phyloP scores from a whole-genome alignment of 2,329 filamentous ascomycete species.

The Pseudogymnoascus verrucosus region DNA sequence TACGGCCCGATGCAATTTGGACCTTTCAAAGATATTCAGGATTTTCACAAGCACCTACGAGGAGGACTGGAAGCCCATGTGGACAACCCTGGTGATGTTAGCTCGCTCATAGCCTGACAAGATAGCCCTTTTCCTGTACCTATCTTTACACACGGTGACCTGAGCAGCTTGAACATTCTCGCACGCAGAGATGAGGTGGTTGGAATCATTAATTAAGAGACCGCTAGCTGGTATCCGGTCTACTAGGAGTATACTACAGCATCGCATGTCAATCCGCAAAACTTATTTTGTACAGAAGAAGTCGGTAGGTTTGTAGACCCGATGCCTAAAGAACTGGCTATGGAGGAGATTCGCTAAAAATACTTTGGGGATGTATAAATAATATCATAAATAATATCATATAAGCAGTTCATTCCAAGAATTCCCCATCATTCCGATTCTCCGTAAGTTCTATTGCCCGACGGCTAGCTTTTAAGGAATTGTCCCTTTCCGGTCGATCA shows the following conservation, averaged over 20 bases:
- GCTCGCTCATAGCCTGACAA: conserved; percentile 16
- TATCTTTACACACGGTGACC: conserved; percentile 14
- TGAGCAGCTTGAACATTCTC: conserved; percentile 12
- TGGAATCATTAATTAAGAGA: conserved; percentile 40
- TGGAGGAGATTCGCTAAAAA: conserved; percentile 32
- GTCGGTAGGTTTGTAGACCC: conserved; percentile 34
- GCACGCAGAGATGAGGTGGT: conserved; percentile 23
- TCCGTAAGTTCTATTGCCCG: too few relatives aligned
- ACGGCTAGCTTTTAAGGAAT: too few relatives aligned
- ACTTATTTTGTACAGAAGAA: conserved; percentile 31
- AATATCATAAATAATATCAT: too few relatives aligned
- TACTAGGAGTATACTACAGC: conserved; percentile 29
- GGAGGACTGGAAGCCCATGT: conserved; percentile 12
- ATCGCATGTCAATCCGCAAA: conserved; percentile 33
- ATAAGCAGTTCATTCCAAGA: too few relatives aligned
- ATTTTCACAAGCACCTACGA: conserved; percentile 30
- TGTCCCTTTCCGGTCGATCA: too few relatives aligned
- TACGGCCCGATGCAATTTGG: conserved; percentile 17
- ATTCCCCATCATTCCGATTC: too few relatives aligned
- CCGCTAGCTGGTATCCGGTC: conserved; percentile 37
- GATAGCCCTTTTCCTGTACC: conserved; percentile 9
- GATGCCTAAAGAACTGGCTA: conserved; percentile 30
- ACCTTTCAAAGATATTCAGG: conserved; percentile 27
- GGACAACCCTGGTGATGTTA: conserved; percentile 10
- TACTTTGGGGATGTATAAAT: conserved; percentile 29